Percentiles rank a stretch among this genome's conserved stretches.
phyloP scores from a whole-genome alignment of 108 stramenopile genomes.

The Epithemia pelagica region DNA sequence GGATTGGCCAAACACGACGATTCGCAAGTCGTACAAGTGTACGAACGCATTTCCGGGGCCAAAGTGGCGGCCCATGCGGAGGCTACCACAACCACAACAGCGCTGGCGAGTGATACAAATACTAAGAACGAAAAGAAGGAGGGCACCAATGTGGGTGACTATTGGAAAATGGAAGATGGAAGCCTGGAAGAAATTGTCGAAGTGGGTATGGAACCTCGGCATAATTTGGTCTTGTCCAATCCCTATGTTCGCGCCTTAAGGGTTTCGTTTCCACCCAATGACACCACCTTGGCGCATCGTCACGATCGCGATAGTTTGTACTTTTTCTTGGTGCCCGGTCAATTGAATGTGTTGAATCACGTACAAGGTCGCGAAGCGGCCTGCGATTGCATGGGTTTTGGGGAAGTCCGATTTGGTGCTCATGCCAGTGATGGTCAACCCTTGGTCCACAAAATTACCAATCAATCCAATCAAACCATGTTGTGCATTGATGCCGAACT shows the following conservation, averaged over 20 bases:
- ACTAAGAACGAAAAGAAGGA: constrained; percentile 13
- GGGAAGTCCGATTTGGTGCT: constrained; percentile 38
- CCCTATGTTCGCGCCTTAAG: constrained; percentile 49
- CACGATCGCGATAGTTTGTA: constrained; percentile 59
- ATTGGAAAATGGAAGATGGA: constrained; percentile 37
- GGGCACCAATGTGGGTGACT: constrained; percentile 39
- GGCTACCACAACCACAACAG: neutral
- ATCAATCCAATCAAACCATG: constrained; percentile 29
- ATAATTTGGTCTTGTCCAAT: constrained; percentile 43
- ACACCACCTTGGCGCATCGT: constrained; percentile 57
- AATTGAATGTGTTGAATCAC: constrained; percentile 57
- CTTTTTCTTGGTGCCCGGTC: constrained; percentile 49
- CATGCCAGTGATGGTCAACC: constrained; percentile 46
- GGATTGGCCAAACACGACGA: constrained; percentile 62
- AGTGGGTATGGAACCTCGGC: constrained; percentile 45
- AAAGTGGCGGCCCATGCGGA: constrained; percentile 25
- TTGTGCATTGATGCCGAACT: constrained; percentile 69
- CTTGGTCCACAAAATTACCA: constrained; percentile 61
- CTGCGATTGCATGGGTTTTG: constrained; percentile 62
- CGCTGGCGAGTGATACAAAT: constrained; percentile 1
- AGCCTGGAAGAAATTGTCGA: constrained; percentile 59
- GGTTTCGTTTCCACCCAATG: constrained; percentile 44
- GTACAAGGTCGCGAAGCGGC: constrained; percentile 46
- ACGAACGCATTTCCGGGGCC: constrained; percentile 54
- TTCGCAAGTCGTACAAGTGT: constrained; percentile 66